phyloP scores from a whole-genome alignment of 2,329 filamentous ascomycete genomes.

The Conoideocrella luteorostrata region DNA sequence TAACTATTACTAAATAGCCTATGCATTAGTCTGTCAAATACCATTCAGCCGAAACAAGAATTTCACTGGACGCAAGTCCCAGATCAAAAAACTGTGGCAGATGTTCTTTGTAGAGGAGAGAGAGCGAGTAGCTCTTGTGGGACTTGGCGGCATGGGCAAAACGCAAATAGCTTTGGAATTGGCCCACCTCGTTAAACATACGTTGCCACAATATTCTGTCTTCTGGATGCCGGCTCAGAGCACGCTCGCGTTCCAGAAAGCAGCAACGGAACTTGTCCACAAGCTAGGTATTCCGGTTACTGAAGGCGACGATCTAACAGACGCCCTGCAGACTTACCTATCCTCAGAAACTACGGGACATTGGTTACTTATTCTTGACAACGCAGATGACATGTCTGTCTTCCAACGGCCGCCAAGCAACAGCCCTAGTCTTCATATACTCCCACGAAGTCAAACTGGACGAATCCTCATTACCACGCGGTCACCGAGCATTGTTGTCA shows the following conservation, averaged over 20 bases:
- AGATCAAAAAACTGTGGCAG: not conserved
- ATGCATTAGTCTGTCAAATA: not conserved
- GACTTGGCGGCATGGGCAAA: conserved; percentile 33
- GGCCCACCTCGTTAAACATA: conserved; percentile 30
- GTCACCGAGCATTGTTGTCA: conserved; percentile 20
- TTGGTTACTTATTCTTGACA: conserved; percentile 19
- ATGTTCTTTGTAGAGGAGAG: not conserved
- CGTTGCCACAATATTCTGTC: conserved; percentile 29
- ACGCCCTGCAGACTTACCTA: conserved; percentile 44
- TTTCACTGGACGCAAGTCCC: not conserved
- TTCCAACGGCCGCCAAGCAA: conserved; percentile 12
- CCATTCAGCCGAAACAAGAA: not conserved
- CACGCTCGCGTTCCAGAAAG: conserved; percentile 28
- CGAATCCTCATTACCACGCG: conserved; percentile 29
- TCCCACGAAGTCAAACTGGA: conserved; percentile 24
- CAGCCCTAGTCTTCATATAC: not conserved
- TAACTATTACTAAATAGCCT: not conserved
- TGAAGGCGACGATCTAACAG: conserved; percentile 42
- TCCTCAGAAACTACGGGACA: conserved; percentile 19
- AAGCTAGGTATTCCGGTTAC: conserved; percentile 29
- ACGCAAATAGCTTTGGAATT: conserved; percentile 31
- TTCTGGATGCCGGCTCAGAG: conserved; percentile 37
- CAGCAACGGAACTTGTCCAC: conserved; percentile 24
- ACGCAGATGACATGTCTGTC: conserved; percentile 30
- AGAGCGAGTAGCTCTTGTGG: conserved; percentile 19